Evolutionary conservation across 192 early-diverging fungal species (phyloP).

Genomic region (Neocallimastix lanati): DNA sequence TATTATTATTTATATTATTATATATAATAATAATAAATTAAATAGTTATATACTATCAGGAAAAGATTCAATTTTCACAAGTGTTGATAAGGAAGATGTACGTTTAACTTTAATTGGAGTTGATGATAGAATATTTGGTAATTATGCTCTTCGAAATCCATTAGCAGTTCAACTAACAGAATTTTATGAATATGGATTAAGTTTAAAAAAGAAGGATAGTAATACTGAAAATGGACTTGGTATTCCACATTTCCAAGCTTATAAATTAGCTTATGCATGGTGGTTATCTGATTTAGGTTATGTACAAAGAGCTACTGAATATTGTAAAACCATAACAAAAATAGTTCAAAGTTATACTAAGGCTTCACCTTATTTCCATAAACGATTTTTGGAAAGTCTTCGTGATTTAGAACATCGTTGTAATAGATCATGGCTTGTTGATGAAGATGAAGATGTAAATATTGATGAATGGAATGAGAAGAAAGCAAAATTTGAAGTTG

Average conservation of each 20-base stretch:
- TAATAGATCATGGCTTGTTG: not conserved
- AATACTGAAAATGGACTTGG: slow-evolving; percentile 20
- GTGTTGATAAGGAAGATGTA: slow-evolving; percentile 32
- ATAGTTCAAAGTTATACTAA: slow-evolving; percentile 51
- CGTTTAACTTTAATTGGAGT: slow-evolving; percentile 53
- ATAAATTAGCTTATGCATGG: slow-evolving; percentile 70
- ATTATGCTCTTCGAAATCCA: slow-evolving; percentile 29
- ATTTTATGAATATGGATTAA: slow-evolving; percentile 59
- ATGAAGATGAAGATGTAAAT: not conserved
- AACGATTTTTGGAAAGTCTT: slow-evolving; percentile 46
- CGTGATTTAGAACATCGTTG: slow-evolving; percentile 46
- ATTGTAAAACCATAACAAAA: slow-evolving; percentile 57
- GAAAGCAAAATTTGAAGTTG: not conserved
- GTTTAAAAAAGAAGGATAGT: slow-evolving; percentile 13
- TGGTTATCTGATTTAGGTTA: slow-evolving; percentile 66
- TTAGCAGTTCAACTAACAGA: slow-evolving; percentile 57
- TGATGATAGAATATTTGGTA: slow-evolving; percentile 13
- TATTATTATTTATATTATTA: too few relatives aligned
- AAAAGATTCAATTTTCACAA: slow-evolving; percentile 31
- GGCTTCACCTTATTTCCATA: slow-evolving; percentile 66
- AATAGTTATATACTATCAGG: slow-evolving; percentile 34
- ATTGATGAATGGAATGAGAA: not conserved
- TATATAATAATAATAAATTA: slow-evolving; percentile 28
- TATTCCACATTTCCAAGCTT: slow-evolving; percentile 76
- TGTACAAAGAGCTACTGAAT: slow-evolving; percentile 46